A percentile compares a stretch with the other conserved stretches of the same genome.
phyloP scores from a whole-genome alignment of 2,329 filamentous ascomycete genomes.

The Paraphaeosphaeria minitans region DNA sequence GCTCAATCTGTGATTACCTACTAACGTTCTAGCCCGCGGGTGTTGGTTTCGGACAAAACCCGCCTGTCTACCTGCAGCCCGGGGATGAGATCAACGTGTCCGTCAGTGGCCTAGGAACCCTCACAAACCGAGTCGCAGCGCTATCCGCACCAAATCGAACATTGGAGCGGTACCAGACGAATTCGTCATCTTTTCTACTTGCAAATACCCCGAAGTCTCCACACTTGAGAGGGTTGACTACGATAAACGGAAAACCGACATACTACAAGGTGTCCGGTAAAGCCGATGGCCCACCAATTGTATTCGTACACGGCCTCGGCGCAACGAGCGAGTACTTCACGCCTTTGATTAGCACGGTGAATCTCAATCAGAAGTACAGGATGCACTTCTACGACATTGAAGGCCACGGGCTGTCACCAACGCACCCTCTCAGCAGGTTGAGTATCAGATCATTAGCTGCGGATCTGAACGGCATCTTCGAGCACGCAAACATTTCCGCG shows the following conservation, averaged over 20 bases:
- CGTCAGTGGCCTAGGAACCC: slow-evolving; percentile 32
- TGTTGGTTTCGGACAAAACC: slow-evolving; percentile 48
- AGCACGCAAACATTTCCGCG: slow-evolving; percentile 36
- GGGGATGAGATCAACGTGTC: slow-evolving; percentile 32
- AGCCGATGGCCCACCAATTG: slow-evolving; percentile 36
- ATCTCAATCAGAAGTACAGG: slow-evolving; percentile 36
- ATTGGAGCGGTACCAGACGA: slow-evolving; percentile 27
- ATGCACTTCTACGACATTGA: slow-evolving; percentile 60
- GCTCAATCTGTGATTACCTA: slow-evolving; percentile 36
- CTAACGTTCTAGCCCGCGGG: slow-evolving; percentile 53
- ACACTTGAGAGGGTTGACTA: slow-evolving; percentile 42
- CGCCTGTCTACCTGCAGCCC: slow-evolving; percentile 37
- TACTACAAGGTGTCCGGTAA: slow-evolving; percentile 45
- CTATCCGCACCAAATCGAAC: slow-evolving; percentile 49
- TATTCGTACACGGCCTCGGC: slow-evolving; percentile 64
- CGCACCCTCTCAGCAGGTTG: slow-evolving; percentile 52
- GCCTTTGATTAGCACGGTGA: slow-evolving; percentile 50
- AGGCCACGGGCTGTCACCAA: slow-evolving; percentile 61
- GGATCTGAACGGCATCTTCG: slow-evolving; percentile 51
- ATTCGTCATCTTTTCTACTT: slow-evolving; percentile 38
- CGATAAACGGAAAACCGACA: slow-evolving; percentile 50
- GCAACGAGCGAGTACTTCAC: slow-evolving; percentile 53
- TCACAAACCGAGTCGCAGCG: slow-evolving; percentile 49
- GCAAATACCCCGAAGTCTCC: slow-evolving; percentile 46
- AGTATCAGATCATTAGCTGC: slow-evolving; percentile 52